Evolutionary conservation across 106 monocot species (phyloP).

Genomic region (Triglochin maritima): DNA sequence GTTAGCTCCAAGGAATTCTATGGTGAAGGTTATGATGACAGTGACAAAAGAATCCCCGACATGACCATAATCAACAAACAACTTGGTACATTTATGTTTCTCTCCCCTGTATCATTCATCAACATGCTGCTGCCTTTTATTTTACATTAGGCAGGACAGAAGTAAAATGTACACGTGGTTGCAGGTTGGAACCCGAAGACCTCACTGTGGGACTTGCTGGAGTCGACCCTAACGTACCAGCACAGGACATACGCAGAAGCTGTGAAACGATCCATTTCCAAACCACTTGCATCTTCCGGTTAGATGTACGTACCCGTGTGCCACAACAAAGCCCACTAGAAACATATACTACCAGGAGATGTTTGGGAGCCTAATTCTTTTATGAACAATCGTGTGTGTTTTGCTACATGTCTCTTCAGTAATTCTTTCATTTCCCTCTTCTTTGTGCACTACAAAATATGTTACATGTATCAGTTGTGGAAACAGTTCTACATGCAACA

Average conservation of each 20-base stretch:
- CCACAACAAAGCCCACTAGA: neutral
- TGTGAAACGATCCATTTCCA: constrained; percentile 31
- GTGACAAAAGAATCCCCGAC: constrained; percentile 55
- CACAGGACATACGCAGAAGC: constrained; percentile 59
- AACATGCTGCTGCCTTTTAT: too few species aligned
- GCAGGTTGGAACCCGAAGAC: constrained; percentile 61
- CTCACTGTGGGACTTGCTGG: constrained; percentile 45
- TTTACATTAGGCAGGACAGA: too few species aligned
- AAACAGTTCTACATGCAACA: too few species aligned
- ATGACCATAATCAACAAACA: constrained; percentile 68
- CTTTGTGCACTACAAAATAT: too few species aligned
- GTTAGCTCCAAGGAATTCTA: constrained; percentile 57
- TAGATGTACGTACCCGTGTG: constrained; percentile 13
- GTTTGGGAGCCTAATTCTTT: neutral
- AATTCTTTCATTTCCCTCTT: neutral
- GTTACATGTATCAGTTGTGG: too few species aligned
- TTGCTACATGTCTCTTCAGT: too few species aligned
- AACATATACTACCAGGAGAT: neutral
- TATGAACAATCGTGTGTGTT: neutral
- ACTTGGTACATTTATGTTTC: constrained; percentile 26
- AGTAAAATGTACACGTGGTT: too few species aligned
- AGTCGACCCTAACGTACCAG: constrained; percentile 59
- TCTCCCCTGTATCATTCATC: too few species aligned
- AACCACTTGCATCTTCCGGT: constrained; percentile 21
- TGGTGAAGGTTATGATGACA: constrained; percentile 70